Conservation (phyloP, 768 basidiomycete genomes). For the Lactarius trivialis region DNA sequence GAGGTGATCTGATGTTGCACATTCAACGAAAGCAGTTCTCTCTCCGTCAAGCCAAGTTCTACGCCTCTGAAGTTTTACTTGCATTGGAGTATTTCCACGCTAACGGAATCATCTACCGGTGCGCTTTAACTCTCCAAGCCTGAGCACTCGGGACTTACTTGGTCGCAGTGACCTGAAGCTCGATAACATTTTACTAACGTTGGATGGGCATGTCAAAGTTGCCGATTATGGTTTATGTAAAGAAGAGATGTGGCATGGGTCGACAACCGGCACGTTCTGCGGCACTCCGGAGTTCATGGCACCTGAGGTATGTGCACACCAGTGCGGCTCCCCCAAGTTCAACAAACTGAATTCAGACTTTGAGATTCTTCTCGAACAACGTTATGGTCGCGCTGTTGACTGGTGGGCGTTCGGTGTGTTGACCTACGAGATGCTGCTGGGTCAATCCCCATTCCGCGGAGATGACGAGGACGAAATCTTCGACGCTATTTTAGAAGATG, state of each 20-base stretch:
- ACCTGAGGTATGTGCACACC: conserved; percentile 67
- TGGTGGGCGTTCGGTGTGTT: conserved; percentile 99
- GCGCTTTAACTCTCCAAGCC: conserved; percentile 25
- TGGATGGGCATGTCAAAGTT: conserved; percentile 97
- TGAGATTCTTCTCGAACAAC: conserved; percentile 97
- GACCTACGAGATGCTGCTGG: conserved; percentile 97
- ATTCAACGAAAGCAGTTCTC: conserved; percentile 99
- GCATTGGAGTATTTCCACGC: conserved; percentile 97
- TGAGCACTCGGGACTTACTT: background rate
- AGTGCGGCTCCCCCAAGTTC: background rate
- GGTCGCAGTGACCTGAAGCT: conserved; percentile 84
- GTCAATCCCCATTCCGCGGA: conserved; percentile 98
- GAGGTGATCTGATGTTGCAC: conserved; percentile 98
- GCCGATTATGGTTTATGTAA: conserved; percentile 99
- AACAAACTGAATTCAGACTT: conserved; percentile 3
- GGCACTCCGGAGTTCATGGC: conserved; percentile 99
- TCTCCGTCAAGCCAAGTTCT: conserved; percentile 96
- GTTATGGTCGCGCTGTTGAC: conserved; percentile 96
- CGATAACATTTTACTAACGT: conserved; percentile 93
- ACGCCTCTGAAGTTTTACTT: conserved; percentile 92
- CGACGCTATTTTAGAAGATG: conserved; percentile 97
- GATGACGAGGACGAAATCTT: conserved; percentile 99
- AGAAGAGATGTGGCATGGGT: conserved; percentile 96
- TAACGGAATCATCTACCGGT: conserved; percentile 99
- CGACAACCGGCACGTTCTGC: conserved; percentile 97